A percentile compares a stretch with the other conserved stretches of the same genome.
Conservation (phyloP, 2,329 filamentous ascomycete genomes). For the Diaporthe longicolla region DNA sequence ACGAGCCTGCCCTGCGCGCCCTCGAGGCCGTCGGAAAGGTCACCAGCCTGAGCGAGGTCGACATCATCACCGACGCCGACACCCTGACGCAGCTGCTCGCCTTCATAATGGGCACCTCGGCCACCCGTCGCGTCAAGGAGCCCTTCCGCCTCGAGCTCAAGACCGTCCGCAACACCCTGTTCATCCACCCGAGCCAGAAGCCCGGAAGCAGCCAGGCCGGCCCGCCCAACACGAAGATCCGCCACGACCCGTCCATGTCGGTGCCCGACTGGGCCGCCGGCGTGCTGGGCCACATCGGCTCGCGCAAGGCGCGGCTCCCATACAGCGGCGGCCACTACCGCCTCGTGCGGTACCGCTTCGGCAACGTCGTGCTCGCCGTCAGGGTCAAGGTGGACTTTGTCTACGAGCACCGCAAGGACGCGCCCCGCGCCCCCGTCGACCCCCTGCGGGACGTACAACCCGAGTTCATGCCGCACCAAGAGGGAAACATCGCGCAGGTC, state of each 20-base stretch:
- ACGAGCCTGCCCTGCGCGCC: slow-evolving; percentile 40
- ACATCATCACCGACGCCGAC: slow-evolving; percentile 36
- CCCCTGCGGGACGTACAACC: slow-evolving; percentile 7
- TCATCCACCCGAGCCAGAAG: slow-evolving; percentile 13
- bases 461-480: background rate
- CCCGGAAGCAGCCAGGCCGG: slow-evolving; percentile 31
- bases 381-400: slow-evolving; percentile 36
- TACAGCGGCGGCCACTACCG: slow-evolving; percentile 36
- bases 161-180: slow-evolving; percentile 35
- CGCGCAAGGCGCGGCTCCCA: background rate
- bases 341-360: slow-evolving; percentile 35
- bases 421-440: background rate
- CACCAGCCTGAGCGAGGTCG: slow-evolving; percentile 17
- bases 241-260: background rate
- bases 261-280: slow-evolving; percentile 32
- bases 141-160: slow-evolving; percentile 40
- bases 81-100: slow-evolving; percentile 30
- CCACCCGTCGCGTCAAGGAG: background rate
- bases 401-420: slow-evolving; percentile 7
- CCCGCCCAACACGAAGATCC: background rate
- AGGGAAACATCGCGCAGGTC: background rate
- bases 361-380: slow-evolving; percentile 23
- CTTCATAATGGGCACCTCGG: slow-evolving; percentile 15
- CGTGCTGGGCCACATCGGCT: slow-evolving; percentile 1
- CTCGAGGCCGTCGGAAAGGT: background rate